Percentiles rank a stretch among this genome's conserved stretches.
Evolutionary conservation across 371 early-diverging fungal genomes (phyloP).

Genomic region (Dinochytrium kinnereticum): DNA sequence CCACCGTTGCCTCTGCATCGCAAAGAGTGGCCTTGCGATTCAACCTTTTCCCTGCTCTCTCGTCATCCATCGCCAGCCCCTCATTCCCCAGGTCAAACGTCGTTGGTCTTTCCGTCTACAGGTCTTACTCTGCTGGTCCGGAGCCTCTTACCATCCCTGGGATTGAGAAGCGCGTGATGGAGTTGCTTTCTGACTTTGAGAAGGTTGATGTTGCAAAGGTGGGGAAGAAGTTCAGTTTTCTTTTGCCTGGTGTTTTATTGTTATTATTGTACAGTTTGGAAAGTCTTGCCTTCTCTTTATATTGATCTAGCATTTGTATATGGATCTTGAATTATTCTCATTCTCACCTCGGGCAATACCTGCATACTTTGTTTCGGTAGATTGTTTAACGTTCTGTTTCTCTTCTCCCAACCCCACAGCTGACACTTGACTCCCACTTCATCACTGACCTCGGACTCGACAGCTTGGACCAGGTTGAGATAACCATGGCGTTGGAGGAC

Average conservation of each 20-base stretch:
- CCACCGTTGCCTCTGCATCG: too few species aligned
- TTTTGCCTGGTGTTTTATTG: conserved; percentile 3
- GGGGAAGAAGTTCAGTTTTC: too few species aligned
- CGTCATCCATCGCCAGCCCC: too few species aligned
- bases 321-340: neutral
- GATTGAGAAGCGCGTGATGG: conserved; percentile 76
- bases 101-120: too few species aligned
- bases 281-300: neutral
- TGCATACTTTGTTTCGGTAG: too few species aligned
- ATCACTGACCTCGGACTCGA: conserved; percentile 93
- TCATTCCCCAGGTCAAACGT: too few species aligned
- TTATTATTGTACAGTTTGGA: neutral
- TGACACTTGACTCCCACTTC: conserved; percentile 85
- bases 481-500: conserved; percentile 98
- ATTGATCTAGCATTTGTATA: neutral
- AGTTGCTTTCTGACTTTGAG: conserved; percentile 89
- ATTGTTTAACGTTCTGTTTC: neutral
- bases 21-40: too few species aligned
- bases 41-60: too few species aligned
- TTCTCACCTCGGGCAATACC: too few species aligned
- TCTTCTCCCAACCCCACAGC: conserved; percentile 54
- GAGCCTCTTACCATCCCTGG: neutral
- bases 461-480: conserved; percentile 95
- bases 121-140: conserved; percentile 1
- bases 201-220: conserved; percentile 93